Evolutionary conservation across 192 early-diverging fungal genomes (phyloP).

Genomic region (Coemansia sp.): DNA sequence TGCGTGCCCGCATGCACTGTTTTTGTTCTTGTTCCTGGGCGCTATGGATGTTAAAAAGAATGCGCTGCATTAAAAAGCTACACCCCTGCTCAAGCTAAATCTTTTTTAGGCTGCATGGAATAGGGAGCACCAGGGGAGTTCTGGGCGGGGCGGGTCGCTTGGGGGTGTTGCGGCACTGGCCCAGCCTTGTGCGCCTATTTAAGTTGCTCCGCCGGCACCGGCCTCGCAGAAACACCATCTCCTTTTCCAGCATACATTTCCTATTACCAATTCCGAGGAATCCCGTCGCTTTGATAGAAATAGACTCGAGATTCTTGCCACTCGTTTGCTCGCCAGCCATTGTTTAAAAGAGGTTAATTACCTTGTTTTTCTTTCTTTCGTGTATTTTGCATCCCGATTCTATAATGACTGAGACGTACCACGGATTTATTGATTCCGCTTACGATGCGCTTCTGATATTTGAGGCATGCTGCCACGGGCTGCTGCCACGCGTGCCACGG

Average conservation of each 20-base stretch:
- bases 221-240: background rate
- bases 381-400: background rate
- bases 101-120: conserved; percentile 1
- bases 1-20: conserved; percentile 11
- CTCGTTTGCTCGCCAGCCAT: background rate
- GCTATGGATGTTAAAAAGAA: background rate
- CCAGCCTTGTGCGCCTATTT: background rate
- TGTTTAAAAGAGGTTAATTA: conserved; percentile 7
- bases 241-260: conserved; percentile 2
- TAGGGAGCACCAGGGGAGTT: background rate
- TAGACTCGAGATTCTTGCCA: background rate
- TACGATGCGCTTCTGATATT: conserved; percentile 87
- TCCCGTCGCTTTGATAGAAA: background rate
- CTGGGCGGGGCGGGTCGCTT: background rate
- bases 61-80: conserved; percentile 1
- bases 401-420: conserved; percentile 70
- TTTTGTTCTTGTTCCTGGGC: conserved; percentile 8
- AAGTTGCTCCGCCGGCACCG: background rate
- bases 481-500: conserved; percentile 72
- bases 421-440: conserved; percentile 80
- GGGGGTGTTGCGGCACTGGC: background rate
- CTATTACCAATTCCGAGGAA: background rate
- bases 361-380: background rate
- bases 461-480: conserved; percentile 78
- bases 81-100: conserved; percentile 1